A percentile compares a stretch with the other conserved stretches of the same genome.
Evolutionary conservation across 2,329 filamentous ascomycete species (phyloP).

Genomic region (Teratosphaeria nubilosa): DNA sequence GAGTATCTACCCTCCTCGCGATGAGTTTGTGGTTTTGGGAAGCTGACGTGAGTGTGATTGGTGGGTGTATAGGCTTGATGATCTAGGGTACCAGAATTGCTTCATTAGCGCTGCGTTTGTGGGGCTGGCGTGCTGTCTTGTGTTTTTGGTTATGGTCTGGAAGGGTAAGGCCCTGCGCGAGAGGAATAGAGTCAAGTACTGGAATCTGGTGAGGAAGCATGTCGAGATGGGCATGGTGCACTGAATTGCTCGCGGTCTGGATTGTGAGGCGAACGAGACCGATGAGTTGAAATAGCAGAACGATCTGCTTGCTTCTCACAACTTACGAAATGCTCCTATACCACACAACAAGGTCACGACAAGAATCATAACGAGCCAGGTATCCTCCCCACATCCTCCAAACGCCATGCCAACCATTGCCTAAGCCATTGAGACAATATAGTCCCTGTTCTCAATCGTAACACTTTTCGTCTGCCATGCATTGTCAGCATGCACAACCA

Average conservation of each 20-base stretch:
- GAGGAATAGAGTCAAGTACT: constrained; percentile 5
- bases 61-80: constrained; percentile 23
- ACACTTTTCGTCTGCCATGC: constrained; percentile 40
- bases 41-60: constrained; percentile 7
- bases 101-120: constrained; percentile 35
- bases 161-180: constrained; percentile 5
- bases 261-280: not conserved
- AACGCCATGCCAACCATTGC: not conserved
- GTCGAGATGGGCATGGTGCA: constrained; percentile 15
- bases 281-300: not conserved
- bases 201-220: constrained; percentile 9
- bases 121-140: constrained; percentile 31
- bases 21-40: too few relatives aligned
- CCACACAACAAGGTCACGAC: not conserved
- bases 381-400: not conserved
- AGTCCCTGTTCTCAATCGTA: constrained; percentile 43
- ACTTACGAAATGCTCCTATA: not conserved
- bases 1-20: constrained; percentile 24
- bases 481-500: not conserved
- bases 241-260: not conserved
- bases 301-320: not conserved
- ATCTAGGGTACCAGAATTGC: constrained; percentile 33
- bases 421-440: constrained; percentile 15
- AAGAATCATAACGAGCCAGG: not conserved
- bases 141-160: constrained; percentile 11